phyloP scores from a whole-genome alignment of 345 rosid species.

The Syzygium jambos region DNA sequence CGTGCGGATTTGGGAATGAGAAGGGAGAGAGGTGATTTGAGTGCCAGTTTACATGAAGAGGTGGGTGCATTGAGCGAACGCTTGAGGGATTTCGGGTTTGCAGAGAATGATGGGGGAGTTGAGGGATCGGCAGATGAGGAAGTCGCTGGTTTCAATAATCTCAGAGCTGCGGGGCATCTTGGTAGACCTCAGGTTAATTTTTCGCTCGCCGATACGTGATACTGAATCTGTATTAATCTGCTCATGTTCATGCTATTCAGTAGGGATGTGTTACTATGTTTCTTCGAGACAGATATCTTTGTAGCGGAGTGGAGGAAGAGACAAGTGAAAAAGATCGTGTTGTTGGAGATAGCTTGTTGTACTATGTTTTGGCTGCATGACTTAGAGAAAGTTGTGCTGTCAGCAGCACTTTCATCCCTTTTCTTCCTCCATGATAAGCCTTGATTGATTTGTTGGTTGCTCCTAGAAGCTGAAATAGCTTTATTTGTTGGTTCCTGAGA shows the following conservation, averaged over 20 bases:
- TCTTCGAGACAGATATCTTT: background rate
- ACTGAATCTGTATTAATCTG: background rate
- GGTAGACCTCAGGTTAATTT: conserved; percentile 61
- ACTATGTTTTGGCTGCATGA: background rate
- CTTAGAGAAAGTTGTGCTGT: background rate
- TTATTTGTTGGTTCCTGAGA: background rate
- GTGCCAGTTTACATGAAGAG: conserved; percentile 20
- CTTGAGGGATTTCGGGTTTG: conserved; percentile 29
- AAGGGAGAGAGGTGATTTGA: conserved; percentile 15
- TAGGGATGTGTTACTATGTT: background rate
- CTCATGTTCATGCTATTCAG: background rate
- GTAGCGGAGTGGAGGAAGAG: background rate
- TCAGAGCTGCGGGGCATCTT: conserved; percentile 31
- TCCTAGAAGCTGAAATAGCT: background rate
- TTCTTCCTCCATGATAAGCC: background rate
- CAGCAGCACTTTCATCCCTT: background rate
- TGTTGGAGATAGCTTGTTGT: background rate
- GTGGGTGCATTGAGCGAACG: conserved; percentile 31
- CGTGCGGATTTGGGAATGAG: conserved; percentile 11
- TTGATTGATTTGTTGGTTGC: background rate
- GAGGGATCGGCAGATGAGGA: conserved; percentile 42
- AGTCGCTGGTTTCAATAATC: conserved; percentile 39
- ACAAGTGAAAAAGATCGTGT: background rate
- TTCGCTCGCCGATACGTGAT: background rate
- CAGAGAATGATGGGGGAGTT: conserved; percentile 20